These are phyloP conservation scores for Candida taoyuanica DNA, from an alignment of 805 yeast genomes.

Conservation along the genomic window DNA sequence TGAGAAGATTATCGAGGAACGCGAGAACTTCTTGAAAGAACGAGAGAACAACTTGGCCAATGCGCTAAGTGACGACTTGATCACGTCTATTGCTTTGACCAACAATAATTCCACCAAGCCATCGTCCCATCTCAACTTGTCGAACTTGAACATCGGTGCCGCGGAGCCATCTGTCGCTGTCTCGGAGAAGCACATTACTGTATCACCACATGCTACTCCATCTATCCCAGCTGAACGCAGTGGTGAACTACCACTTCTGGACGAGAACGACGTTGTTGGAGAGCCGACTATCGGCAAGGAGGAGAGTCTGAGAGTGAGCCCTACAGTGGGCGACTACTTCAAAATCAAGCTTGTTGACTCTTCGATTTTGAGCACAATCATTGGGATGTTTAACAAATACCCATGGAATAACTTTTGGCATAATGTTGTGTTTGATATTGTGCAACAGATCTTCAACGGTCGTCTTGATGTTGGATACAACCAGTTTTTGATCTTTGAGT, in stretches of 20 bases:
- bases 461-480: conserved; percentile 69
- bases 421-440: conserved; percentile 79
- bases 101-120: not conserved
- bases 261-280: conserved; percentile 4
- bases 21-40: conserved; percentile 57
- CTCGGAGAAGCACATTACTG: conserved; percentile 23
- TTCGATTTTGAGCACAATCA: conserved; percentile 50
- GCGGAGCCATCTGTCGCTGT: conserved; percentile 29
- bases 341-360: conserved; percentile 67
- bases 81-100: conserved; percentile 1
- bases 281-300: conserved; percentile 10
- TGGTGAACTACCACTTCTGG: conserved; percentile 15
- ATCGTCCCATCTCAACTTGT: conserved; percentile 16
- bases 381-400: conserved; percentile 64
- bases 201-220: conserved; percentile 23
- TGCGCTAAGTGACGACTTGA: conserved; percentile 27
- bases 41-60: conserved; percentile 24
- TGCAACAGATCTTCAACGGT: conserved; percentile 79
- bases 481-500: conserved; percentile 54
- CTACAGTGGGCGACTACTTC: conserved; percentile 67
- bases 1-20: conserved; percentile 57
- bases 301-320: conserved; percentile 41
- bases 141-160: conserved; percentile 25
- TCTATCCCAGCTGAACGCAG: not conserved
- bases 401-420: conserved; percentile 87